These are phyloP conservation scores for Cladobotryum mycophilum DNA, from an alignment of 2,329 filamentous ascomycete species.

Conservation along the genomic window DNA sequence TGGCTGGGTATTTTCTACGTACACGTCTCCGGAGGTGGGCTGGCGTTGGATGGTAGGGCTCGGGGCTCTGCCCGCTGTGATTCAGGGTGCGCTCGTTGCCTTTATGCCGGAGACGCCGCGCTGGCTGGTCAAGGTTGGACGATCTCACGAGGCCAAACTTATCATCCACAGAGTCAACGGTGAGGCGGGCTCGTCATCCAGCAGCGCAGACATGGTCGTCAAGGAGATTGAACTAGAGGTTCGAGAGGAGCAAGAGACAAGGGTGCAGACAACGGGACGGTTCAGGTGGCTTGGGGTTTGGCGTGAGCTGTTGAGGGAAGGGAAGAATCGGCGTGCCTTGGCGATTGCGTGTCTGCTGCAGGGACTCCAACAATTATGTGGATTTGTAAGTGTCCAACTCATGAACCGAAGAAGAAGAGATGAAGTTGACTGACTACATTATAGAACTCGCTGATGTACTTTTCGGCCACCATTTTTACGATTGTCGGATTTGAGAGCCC, in stretches of 20 bases:
- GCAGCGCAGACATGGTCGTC: conserved; percentile 54
- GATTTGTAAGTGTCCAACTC: conserved; percentile 52
- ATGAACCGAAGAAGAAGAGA: too few relatives aligned
- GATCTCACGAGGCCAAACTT: conserved; percentile 52
- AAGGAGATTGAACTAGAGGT: conserved; percentile 69
- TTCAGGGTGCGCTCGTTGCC: conserved; percentile 63
- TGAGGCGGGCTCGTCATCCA: conserved; percentile 33
- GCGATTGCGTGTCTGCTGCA: conserved; percentile 83
- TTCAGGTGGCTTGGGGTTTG: conserved; percentile 41
- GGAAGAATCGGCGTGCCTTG: conserved; percentile 66
- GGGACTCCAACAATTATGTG: conserved; percentile 80
- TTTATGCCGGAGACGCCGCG: conserved; percentile 83
- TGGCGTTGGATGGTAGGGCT: conserved; percentile 93
- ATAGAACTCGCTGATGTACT: conserved; percentile 87
- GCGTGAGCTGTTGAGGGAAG: conserved; percentile 49
- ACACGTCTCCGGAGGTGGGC: conserved; percentile 46
- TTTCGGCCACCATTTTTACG: conserved; percentile 74
- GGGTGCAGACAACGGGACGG: conserved; percentile 23
- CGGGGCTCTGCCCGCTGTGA: conserved; percentile 66
- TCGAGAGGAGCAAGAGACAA: conserved; percentile 56
- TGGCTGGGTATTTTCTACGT: conserved; percentile 66
- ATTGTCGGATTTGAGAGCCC: conserved; percentile 72
- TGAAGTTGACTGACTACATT: conserved; percentile 3
- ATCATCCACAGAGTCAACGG: conserved; percentile 64
- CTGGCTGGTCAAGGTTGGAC: conserved; percentile 70